Base-by-base conservation (phyloP, 2,329 filamentous ascomycete genomes). In the Fusarium sp. region DNA sequence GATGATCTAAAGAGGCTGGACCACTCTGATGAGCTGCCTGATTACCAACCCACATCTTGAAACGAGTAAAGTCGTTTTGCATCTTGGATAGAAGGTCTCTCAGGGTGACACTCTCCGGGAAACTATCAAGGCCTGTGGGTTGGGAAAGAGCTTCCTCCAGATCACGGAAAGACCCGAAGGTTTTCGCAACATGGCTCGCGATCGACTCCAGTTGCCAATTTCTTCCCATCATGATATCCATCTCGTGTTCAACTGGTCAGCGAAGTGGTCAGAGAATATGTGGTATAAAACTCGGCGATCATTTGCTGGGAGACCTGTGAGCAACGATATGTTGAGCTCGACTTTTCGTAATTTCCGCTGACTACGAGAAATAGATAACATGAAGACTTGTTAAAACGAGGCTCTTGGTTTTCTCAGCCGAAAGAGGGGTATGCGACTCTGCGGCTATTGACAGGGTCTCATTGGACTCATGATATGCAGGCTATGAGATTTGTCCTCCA, bases 1-100 rank as follows among this genome's bases (percentile, higher is more conserved):
- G 60, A 12, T 73, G 33, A 5, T 74, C 69, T 0, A 75, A 45
- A 1, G 73, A 75, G 1, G 36, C 36, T 1, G 23, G 36, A 3
- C 72, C 62, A 1, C 13, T 62, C 6, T 51, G 57, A 1, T 74
- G 50, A 3, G 73, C 73, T 18, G 54, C 65, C 5, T 69, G 52
- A 15, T 72, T 72, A 0, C 64, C 69, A 0, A 38, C 30, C 73
- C 71, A 75, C n/a, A 75, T 63, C n/a, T 65, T 69, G 50, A 74
- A 66, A 1, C 73, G 66, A 0, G 8, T 20, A 0, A 44, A 40
- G 2, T 63, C 38, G 6, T 69, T 56, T 5, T 55, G 37, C 0
- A 54, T n/a, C 1, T 1, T 7, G 2, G 28, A 0, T 2, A 3
- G 0, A 0, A 45, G 4, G 0, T 28, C 6, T 0, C 2, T 8